Base-by-base conservation (phyloP, 495 filamentous ascomycete species). In the Penicillium waksmanii region DNA sequence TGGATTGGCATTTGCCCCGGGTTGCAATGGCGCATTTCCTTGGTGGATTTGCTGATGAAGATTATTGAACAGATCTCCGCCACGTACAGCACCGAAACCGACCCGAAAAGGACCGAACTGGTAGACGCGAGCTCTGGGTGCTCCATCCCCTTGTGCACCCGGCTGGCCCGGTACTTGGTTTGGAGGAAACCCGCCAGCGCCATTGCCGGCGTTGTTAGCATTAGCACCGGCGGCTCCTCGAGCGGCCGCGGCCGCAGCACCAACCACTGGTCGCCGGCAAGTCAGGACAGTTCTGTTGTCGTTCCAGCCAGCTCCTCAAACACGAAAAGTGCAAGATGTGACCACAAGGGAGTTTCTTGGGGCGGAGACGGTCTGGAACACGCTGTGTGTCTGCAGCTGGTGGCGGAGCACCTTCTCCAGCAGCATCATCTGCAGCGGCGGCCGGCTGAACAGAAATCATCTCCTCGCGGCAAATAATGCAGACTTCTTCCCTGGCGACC, bases 211-310 rank as follows among this genome's bases (percentile, higher is more conserved):
- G 25, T 71, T 66, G 51, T 73, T 70, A 42, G 50, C 68, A 25
- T 47, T 66, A 23, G 63, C 63, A 13, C 57, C 72, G 19, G 53
- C 64, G 48, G 71, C 55, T 35, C 61, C 70, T 51, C 66, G 66
- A 40, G 65, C 65, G 31, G 71, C 66, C 47, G 73, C 69, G 13
- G 72, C 66, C 46, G 73, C 69, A n/a, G 72, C 64, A 2, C 62
- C 63, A 17, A 79, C 56, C 33, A 98, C 96, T 19, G 95, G 84
- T 33, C 91, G 82, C 56, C 95, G 86, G 70, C 95, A 98, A 3
- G 94, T 98, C n/a, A 11, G 95, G 95, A 72, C 95, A 98, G 21
- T 95, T 93, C 71, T 98, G 96, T 71, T 98, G 95, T 55, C 95
- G 87, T 76, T 98, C 95, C n/a, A 98, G 78, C 95, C 95, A 98